Conservation (phyloP, 176 grass and related monocot genomes). For the Saccharum officinarum region DNA sequence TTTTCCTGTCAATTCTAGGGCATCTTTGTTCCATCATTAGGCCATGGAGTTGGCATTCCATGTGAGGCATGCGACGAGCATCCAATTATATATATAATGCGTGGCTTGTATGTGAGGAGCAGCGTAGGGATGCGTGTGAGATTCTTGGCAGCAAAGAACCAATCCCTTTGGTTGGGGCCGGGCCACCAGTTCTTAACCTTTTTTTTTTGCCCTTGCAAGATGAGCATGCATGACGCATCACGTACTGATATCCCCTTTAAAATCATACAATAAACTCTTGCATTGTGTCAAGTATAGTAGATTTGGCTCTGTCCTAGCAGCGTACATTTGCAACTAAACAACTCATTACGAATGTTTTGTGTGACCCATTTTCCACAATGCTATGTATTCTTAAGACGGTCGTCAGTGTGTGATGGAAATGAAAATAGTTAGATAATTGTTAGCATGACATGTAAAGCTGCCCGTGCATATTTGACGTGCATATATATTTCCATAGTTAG, state of each 20-base stretch:
- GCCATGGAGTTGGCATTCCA: conserved; percentile 63
- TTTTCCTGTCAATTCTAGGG: conserved; percentile 13
- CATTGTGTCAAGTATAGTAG: conserved; percentile 29
- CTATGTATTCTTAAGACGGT: conserved; percentile 22
- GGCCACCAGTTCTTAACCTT: conserved; percentile 3
- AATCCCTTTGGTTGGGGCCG: conserved; percentile 29
- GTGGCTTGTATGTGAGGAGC: conserved; percentile 35
- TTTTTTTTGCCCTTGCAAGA: conserved; percentile 26
- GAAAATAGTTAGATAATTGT: conserved; percentile 23
- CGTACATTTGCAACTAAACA: conserved; percentile 18
- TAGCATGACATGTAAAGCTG: conserved; percentile 21
- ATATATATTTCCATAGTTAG: neutral
- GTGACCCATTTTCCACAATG: conserved; percentile 14
- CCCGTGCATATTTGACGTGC: neutral
- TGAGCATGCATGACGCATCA: conserved; percentile 36
- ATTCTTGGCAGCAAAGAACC: conserved; percentile 53
- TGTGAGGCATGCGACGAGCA: conserved; percentile 54
- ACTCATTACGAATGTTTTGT: conserved; percentile 1
- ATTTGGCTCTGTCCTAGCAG: conserved; percentile 37
- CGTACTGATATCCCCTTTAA: neutral
- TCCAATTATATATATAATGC: conserved; percentile 42
- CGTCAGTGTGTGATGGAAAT: neutral
- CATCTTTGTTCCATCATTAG: conserved; percentile 65
- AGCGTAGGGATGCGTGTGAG: conserved; percentile 62
- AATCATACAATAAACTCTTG: neutral